These are phyloP conservation scores for Lagerstroemia speciosa DNA, from an alignment of 345 rosid species.

Conservation along the genomic window DNA sequence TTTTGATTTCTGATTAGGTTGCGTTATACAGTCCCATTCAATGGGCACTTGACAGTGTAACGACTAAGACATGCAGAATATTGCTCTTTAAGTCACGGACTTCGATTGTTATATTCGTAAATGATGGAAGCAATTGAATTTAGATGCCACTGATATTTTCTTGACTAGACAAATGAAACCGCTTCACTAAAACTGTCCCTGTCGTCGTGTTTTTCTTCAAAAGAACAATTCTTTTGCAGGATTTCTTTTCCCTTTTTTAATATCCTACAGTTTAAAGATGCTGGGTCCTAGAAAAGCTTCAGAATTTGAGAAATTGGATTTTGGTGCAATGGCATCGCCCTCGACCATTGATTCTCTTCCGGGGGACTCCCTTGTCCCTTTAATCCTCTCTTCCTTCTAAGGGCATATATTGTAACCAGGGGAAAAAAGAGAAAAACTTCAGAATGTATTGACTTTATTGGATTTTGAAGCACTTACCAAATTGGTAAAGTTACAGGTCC, in stretches of 20 bases:
- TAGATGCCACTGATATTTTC: neutral
- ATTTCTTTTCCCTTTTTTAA: neutral
- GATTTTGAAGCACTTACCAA: neutral
- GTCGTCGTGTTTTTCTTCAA: neutral
- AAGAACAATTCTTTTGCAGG: neutral
- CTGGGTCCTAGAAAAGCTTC: neutral
- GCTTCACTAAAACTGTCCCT: neutral
- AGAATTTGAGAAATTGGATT: neutral
- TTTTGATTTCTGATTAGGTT: neutral
- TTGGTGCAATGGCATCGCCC: too few species aligned
- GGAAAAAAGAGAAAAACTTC: neutral
- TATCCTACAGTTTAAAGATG: neutral
- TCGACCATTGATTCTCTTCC: too few species aligned
- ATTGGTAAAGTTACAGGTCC: conserved; percentile 42
- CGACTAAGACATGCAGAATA: neutral
- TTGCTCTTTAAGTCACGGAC: neutral
- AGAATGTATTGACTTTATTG: neutral
- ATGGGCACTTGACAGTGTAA: neutral
- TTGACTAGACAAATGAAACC: neutral
- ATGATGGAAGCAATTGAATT: neutral
- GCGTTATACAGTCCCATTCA: neutral
- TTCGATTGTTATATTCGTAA: neutral
- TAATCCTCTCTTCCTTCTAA: too few species aligned
- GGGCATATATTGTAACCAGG: too few species aligned
- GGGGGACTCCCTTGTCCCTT: too few species aligned